phyloP scores from a whole-genome alignment of 2,329 filamentous ascomycete genomes.

The Immersiporthe knoxdaviesiana region DNA sequence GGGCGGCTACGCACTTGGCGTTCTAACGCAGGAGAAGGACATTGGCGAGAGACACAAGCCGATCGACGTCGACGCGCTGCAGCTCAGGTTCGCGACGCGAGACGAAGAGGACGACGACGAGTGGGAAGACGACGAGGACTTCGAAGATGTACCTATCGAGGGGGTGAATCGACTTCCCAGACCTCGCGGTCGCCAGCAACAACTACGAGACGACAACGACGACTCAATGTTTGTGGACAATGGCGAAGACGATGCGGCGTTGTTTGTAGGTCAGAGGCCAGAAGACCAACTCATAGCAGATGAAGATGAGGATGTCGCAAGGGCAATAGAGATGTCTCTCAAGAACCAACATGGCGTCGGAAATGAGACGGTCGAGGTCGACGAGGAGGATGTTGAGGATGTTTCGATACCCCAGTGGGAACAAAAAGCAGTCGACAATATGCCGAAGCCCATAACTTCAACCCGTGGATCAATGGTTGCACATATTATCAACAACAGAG shows the following conservation, averaged over 20 bases:
- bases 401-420: constrained; percentile 57
- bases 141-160: constrained; percentile 91
- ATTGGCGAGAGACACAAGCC: constrained; percentile 81
- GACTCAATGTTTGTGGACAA: constrained; percentile 61
- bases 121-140: constrained; percentile 76
- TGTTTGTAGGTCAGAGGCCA: constrained; percentile 41
- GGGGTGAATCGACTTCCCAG: constrained; percentile 84
- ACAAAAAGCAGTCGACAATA: constrained; percentile 55
- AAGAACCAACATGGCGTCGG: constrained; percentile 59
- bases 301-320: constrained; percentile 68
- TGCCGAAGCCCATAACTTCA: constrained; percentile 54
- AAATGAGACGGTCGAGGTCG: constrained; percentile 42
- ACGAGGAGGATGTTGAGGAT: constrained; percentile 53
- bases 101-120: constrained; percentile 62
- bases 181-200: constrained; percentile 31
- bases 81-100: constrained; percentile 59
- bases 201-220: constrained; percentile 44
- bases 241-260: constrained; percentile 33
- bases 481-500: constrained; percentile 73
- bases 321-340: constrained; percentile 84
- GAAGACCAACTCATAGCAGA: constrained; percentile 36
- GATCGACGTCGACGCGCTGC: constrained; percentile 81
- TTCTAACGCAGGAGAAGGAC: constrained; percentile 84
- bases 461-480: constrained; percentile 67
- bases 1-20: constrained; percentile 93